Conservation (phyloP, 2,329 filamentous ascomycete genomes). For the Parastagonospora avenae region DNA sequence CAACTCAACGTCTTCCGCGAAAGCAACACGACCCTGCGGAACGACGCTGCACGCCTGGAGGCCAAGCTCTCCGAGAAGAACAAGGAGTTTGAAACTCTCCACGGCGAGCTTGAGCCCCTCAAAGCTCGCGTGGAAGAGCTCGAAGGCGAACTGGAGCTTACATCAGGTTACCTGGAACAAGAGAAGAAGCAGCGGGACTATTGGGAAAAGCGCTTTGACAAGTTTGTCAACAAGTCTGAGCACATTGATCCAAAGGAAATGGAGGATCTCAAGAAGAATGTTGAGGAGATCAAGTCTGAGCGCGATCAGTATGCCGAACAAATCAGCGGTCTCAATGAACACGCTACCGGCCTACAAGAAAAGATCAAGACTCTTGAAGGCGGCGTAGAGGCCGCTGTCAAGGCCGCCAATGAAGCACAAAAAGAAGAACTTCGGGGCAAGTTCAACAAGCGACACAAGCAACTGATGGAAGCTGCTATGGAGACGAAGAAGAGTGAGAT, state of each 20-base stretch:
- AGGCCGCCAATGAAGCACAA: constrained; percentile 52
- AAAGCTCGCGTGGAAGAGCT: constrained; percentile 80
- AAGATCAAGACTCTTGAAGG: constrained; percentile 49
- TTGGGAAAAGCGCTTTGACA: constrained; percentile 94
- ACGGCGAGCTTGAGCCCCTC: constrained; percentile 78
- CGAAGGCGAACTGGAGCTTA: constrained; percentile 78
- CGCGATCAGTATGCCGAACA: constrained; percentile 58
- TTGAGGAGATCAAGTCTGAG: constrained; percentile 62
- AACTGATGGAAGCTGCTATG: constrained; percentile 20
- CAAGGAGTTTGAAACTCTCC: constrained; percentile 74
- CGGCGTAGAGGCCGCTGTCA: constrained; percentile 16
- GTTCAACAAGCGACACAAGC: constrained; percentile 51
- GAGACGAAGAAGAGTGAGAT: constrained; percentile 54
- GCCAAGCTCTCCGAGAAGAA: constrained; percentile 76
- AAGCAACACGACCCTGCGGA: constrained; percentile 88
- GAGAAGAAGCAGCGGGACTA: constrained; percentile 89
- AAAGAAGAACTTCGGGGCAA: constrained; percentile 65
- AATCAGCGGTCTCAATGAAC: constrained; percentile 50
- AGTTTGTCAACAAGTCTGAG: constrained; percentile 95
- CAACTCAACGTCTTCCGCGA: constrained; percentile 96
- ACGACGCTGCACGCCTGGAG: constrained; percentile 81
- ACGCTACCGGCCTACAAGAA: constrained; percentile 46
- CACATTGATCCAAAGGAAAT: constrained; percentile 92
- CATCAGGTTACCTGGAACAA: constrained; percentile 86
- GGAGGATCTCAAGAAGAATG: constrained; percentile 82